Percentiles rank a stretch among this genome's conserved stretches.
Evolutionary conservation across 2,329 filamentous ascomycete species (phyloP).

Genomic region (Paraphaeosphaeria minitans): DNA sequence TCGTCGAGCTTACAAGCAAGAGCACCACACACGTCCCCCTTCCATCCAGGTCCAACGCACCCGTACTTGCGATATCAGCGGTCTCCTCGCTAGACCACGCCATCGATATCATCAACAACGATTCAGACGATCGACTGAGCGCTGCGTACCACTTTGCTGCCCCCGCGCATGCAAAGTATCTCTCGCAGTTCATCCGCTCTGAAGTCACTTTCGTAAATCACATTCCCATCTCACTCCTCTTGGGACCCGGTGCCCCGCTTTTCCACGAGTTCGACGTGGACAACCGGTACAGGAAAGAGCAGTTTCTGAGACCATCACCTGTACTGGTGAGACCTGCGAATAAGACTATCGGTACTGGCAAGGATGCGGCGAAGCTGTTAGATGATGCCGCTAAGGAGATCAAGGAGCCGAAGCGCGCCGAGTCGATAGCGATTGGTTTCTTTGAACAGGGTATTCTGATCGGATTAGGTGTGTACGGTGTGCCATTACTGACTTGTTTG

Average conservation of each 20-base stretch:
- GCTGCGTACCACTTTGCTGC: slow-evolving; percentile 61
- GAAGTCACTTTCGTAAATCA: slow-evolving; percentile 62
- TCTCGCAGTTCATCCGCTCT: slow-evolving; percentile 61
- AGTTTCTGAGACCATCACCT: slow-evolving; percentile 28
- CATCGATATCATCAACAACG: slow-evolving; percentile 53
- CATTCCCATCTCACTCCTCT: slow-evolving; percentile 60
- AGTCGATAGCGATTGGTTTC: slow-evolving; percentile 36
- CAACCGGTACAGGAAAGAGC: slow-evolving; percentile 24
- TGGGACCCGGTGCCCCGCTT: slow-evolving; percentile 37
- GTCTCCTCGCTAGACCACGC: slow-evolving; percentile 61
- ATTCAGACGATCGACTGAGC: slow-evolving; percentile 42
- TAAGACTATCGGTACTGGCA: slow-evolving; percentile 16
- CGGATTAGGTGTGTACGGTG: slow-evolving; percentile 42
- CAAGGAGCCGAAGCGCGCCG: slow-evolving; percentile 40
- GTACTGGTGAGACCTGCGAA: slow-evolving; percentile 23
- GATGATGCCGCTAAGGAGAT: slow-evolving; percentile 31
- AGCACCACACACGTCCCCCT: slow-evolving; percentile 14
- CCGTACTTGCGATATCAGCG: slow-evolving; percentile 53
- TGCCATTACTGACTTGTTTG: slow-evolving; percentile 37
- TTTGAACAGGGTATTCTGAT: slow-evolving; percentile 43
- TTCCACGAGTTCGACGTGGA: slow-evolving; percentile 23
- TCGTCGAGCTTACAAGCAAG: slow-evolving; percentile 35
- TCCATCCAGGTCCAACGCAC: slow-evolving; percentile 48
- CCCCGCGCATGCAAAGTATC: slow-evolving; percentile 60
- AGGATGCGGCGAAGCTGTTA: slow-evolving; percentile 21